Evolutionary conservation across 2,329 filamentous ascomycete species (phyloP).

Genomic region (Aspergillus fumigatus): DNA sequence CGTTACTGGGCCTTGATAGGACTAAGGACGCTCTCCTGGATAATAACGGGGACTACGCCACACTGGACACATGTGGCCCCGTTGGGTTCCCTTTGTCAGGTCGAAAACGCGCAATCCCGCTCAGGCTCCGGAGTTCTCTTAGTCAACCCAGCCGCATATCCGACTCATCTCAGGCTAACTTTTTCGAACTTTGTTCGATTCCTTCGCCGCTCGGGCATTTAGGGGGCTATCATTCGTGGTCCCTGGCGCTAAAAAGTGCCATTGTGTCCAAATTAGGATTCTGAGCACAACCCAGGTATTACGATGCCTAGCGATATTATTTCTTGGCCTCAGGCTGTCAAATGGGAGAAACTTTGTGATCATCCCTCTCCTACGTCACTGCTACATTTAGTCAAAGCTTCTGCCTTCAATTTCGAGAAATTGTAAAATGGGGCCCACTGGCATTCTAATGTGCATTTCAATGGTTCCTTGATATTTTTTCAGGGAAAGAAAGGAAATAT

Average conservation of each 20-base stretch:
- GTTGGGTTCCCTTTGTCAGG: constrained; percentile 12
- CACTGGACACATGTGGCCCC: constrained; percentile 18
- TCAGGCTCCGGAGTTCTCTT: neutral
- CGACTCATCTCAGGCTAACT: neutral
- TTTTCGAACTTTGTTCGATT: neutral
- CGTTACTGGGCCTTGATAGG: neutral
- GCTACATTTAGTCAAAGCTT: neutral
- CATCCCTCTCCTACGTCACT: neutral
- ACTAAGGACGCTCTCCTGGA: neutral
- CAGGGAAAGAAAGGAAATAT: neutral
- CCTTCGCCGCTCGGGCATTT: neutral
- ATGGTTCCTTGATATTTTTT: neutral
- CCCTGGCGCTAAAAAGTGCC: neutral
- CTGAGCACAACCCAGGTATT: neutral
- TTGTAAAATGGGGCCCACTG: neutral
- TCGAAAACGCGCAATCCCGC: constrained; percentile 9
- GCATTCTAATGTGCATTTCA: neutral
- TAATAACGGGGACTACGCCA: constrained; percentile 21
- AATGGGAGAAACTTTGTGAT: neutral
- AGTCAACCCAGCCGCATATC: neutral
- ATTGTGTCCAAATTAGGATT: neutral
- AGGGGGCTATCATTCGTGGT: neutral
- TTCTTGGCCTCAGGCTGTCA: neutral
- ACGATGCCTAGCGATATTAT: neutral
- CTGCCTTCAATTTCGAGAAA: neutral